Percentiles rank a stretch among this genome's conserved stretches.
phyloP scores from a whole-genome alignment of 371 early-diverging fungal genomes.

The Umbelopsis sp. region DNA sequence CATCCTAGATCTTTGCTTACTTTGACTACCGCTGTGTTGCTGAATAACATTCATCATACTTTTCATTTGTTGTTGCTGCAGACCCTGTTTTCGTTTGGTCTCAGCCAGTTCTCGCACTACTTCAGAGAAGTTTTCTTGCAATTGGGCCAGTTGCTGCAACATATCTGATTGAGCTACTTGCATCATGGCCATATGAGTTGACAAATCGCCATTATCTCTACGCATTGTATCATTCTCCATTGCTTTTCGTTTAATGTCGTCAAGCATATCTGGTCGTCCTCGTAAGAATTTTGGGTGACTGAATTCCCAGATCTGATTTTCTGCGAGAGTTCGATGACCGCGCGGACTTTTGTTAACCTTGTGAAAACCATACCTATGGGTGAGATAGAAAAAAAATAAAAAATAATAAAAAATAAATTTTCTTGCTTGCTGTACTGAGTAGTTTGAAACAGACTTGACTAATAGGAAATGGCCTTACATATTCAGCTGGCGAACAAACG shows the following conservation, averaged over 20 bases:
- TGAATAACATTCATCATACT: conserved; percentile 61
- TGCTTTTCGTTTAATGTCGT: conserved; percentile 86
- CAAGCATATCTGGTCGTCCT: conserved; percentile 78
- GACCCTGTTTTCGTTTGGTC: conserved; percentile 64
- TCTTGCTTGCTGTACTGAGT: not conserved
- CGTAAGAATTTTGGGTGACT: conserved; percentile 84
- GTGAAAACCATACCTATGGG: conserved; percentile 81
- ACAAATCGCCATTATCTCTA: conserved; percentile 74
- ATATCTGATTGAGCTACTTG: conserved; percentile 80
- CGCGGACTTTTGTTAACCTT: conserved; percentile 87
- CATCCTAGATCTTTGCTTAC: conserved; percentile 21
- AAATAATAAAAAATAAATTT: not conserved
- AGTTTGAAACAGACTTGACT: not conserved
- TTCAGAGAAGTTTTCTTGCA: conserved; percentile 73
- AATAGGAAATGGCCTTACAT: conserved; percentile 53
- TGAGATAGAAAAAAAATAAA: not conserved
- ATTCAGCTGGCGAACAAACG: conserved; percentile 90
- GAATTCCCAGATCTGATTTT: conserved; percentile 94
- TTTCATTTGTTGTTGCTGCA: conserved; percentile 65
- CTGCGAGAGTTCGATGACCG: conserved; percentile 80
- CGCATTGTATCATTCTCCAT: conserved; percentile 79
- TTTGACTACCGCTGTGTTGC: conserved; percentile 48
- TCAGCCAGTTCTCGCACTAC: conserved; percentile 75
- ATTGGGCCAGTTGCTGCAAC: conserved; percentile 67
- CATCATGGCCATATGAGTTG: conserved; percentile 74